Evolutionary conservation across 2,329 filamentous ascomycete species (phyloP), one percentile per base, ranked within the genome.

Genomic region (Elsinoe batatas): DNA sequence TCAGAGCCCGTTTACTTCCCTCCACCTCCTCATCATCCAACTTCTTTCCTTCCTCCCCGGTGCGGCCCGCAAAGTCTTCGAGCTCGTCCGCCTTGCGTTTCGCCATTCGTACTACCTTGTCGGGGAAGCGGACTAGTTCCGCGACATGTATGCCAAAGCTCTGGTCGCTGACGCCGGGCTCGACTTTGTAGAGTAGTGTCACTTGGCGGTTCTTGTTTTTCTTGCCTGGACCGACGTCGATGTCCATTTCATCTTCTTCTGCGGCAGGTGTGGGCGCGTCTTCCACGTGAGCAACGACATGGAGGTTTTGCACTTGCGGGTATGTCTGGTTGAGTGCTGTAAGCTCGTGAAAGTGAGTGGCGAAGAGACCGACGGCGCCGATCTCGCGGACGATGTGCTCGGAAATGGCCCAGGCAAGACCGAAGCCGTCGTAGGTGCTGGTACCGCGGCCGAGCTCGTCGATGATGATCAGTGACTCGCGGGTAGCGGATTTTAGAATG

Each of bases 51-150:
- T 78, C 67, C 17, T 71, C 77, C 59, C 87, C 84, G 63, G 88
- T 83, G 72, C 90, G 91, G 51, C 81, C 81, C 0, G 87, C 87
- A 64, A 98, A 98, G 69, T 98, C 93, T 69, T 98, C 93, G 35
- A 98, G 78, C 76, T 98, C 94, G 69, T 97, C 93, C 0, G 93
- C 93, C 75, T 98, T 98, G 63, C 93, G 82, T 74, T 95, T 95
- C n/a, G 93, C 93, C 94, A 98, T 98, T 61, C 90, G 89, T 58
- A 98, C 87, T 13, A 98, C 94, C 74, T 98, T 98, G 63, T 89
- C 85, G 0, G 93, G 93, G 74, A 98, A 98, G 43, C 91, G 83
- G 17, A 98, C 93, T 5, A 98, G 80, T 73, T 98, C 93, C 0
- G 93, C 93, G 12, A 98, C 94, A 71, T 98, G 93, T 64, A 98